Base-by-base conservation (phyloP, 2,329 filamentous ascomycete species). In the Talaromyces sp. region DNA sequence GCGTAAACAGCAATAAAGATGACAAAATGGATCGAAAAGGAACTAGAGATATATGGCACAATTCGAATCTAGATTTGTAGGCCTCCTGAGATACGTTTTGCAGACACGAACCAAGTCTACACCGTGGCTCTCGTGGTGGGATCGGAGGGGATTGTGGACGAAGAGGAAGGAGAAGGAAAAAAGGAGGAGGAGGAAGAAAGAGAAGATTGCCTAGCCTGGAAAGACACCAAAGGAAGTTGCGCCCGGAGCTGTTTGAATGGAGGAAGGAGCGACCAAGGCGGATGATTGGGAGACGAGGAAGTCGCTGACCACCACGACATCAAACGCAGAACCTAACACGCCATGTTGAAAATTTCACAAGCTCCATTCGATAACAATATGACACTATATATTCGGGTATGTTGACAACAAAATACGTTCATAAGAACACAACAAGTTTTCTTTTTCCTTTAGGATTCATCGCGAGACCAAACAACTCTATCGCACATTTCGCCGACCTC, bases 361-460 rank as follows among this genome's bases (percentile, higher is more conserved):
- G 60, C 43, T 63, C 41, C 49, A 63, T 62, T 62, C 59, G n/a
- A 56, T 56, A 63, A 54, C 41, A 65, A 56, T 56, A 56, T 56
- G 31, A 65, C 50, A 61, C 35, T 66, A 66, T 57, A 62, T 59
- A 62, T 19, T 60, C 64, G 64, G 64, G 64, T 66, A 66, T 66
- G 64, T 62, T 63, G 54, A 66, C 64, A 66, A 58, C n/a, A 56
- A 62, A 47, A 50, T 58, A 63, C 50, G 52, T 52, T 25, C 50
- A 62, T 37, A 47, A 41, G 60, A 57, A 57, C 39, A 62, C 3
- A 43, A 58, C 41, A 37, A 58, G 43, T 33, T 37, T 31, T 31
- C 45, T 60, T 62, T 61, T 63, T 57, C 33, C 52, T 22, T 37
- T n/a, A 56, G 37, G 19, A 37, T 39, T 19, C 39, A 37, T 59